These are phyloP conservation scores for Hypoxylon sp. DNA, from an alignment of 2,329 filamentous ascomycete species.

Conservation along the genomic window DNA sequence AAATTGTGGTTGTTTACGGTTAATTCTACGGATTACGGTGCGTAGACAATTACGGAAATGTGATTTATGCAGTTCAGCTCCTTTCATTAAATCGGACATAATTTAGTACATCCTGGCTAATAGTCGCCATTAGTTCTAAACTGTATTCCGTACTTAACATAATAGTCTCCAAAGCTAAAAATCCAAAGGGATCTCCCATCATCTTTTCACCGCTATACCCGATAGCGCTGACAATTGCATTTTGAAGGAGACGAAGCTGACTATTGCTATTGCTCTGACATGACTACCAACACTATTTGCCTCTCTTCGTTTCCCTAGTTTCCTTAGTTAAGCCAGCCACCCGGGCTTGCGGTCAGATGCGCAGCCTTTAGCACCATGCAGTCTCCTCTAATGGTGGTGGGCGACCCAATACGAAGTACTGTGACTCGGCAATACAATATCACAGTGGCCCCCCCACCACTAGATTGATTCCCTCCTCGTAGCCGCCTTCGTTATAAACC, in stretches of 20 bases:
- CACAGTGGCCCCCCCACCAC: conserved; percentile 28
- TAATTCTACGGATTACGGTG: background rate
- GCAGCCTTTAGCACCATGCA: conserved; percentile 36
- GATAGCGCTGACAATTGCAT: conserved; percentile 20
- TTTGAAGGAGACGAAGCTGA: conserved; percentile 17
- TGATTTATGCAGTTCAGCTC: background rate
- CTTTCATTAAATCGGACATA: conserved; percentile 8
- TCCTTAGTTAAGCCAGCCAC: too few species aligned
- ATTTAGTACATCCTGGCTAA: conserved; percentile 4
- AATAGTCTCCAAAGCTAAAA: background rate
- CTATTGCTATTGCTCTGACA: conserved; percentile 12
- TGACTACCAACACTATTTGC: conserved; percentile 20
- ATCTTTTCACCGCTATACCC: conserved; percentile 20
- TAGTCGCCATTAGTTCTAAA: conserved; percentile 12
- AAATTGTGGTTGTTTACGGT: background rate
- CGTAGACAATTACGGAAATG: background rate
- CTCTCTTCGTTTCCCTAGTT: background rate
- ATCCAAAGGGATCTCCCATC: background rate
- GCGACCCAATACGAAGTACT: conserved; percentile 36
- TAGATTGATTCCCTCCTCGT: conserved; percentile 18
- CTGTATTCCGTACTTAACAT: too few species aligned
- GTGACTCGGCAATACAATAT: conserved; percentile 25
- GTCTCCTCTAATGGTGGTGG: conserved; percentile 31
- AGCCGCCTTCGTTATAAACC: conserved; percentile 17
- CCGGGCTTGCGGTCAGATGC: conserved; percentile 29